These are phyloP conservation scores for Stenogyne calaminthoides DNA, from an alignment of 305 asterid genomes.

Conservation along the genomic window DNA sequence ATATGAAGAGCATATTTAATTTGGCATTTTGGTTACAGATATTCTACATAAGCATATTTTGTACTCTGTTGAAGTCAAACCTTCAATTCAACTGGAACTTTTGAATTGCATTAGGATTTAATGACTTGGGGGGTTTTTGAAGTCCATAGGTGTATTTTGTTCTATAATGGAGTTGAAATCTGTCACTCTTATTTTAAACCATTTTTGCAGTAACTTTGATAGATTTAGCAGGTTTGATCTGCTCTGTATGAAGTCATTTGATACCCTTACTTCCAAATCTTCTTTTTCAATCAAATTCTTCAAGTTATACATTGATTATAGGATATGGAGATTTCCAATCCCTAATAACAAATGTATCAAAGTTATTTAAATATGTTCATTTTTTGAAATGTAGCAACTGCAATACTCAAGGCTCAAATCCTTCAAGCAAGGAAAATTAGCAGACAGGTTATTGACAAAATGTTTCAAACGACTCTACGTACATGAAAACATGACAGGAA, in stretches of 20 bases:
- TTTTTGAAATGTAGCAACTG: neutral
- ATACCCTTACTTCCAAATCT: neutral
- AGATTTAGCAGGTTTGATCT: neutral
- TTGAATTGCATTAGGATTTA: neutral
- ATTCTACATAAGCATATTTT: too few species aligned
- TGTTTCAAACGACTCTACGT: too few species aligned
- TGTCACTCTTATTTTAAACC: neutral
- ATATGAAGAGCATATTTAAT: too few species aligned
- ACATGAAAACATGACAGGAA: too few species aligned
- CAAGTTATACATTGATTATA: too few species aligned
- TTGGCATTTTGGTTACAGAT: too few species aligned
- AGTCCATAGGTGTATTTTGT: neutral
- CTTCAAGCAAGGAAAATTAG: constrained; percentile 22
- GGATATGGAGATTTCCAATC: neutral
- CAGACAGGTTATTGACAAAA: neutral
- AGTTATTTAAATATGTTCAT: neutral
- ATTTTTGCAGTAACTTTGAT: too few species aligned
- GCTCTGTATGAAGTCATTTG: neutral
- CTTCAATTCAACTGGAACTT: too few species aligned
- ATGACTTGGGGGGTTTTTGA: neutral
- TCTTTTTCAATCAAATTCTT: too few species aligned
- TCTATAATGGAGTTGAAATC: neutral
- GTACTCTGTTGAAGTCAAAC: too few species aligned
- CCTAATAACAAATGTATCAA: too few species aligned
- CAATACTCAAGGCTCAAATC: constrained; percentile 6